Evolutionary conservation across 441 rosid species (phyloP), one percentile per base, ranked within the genome.

Genomic region (Lepidium campestre): DNA sequence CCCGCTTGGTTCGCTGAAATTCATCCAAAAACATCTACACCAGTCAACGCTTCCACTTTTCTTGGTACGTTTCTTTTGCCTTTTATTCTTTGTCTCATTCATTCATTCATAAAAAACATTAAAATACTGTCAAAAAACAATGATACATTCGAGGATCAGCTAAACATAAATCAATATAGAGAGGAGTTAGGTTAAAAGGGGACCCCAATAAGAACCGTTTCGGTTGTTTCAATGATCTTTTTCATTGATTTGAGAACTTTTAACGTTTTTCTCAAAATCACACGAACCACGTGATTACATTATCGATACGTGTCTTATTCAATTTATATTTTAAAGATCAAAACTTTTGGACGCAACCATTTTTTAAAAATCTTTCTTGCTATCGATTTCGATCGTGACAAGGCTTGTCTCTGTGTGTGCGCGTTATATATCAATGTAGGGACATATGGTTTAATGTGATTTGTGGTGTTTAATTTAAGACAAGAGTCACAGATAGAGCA

Each of bases 21-120:
- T 84, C 93, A 90, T 73, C 82, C 83, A 0, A 70, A 19, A 34
- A 83, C 98, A 20, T 93, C 85, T 15, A 93, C 97, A 23, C 98
- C 98, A 52, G 89, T 93, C 79, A 88, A 93, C 79, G 92, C 97
- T 49, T 90, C 98, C 79, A 80, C 82, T 67, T 89, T 90, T 93
- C 90, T 88, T 42, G 98, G 98, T 93, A 82, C 77, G 77, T 56
- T 62, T 32, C 34, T 22, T 19, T 57, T 4, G 23, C 35, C 5
- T 6, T 6, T 27, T 27, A 27, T 6, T 27, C 32, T 27, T 27
- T 27, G 32, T 27, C 32, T 27, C 8, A 27, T 27, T 27, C 19
- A 55, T 62, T 59, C 57, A 4, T 57, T 10, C 13, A 29, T 4
- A 14, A 14, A 11, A n/a, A 34, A n/a, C 19, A 41, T 48, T 48